Conservation (phyloP, 345 rosid species). For the Salix arbutifolia region DNA sequence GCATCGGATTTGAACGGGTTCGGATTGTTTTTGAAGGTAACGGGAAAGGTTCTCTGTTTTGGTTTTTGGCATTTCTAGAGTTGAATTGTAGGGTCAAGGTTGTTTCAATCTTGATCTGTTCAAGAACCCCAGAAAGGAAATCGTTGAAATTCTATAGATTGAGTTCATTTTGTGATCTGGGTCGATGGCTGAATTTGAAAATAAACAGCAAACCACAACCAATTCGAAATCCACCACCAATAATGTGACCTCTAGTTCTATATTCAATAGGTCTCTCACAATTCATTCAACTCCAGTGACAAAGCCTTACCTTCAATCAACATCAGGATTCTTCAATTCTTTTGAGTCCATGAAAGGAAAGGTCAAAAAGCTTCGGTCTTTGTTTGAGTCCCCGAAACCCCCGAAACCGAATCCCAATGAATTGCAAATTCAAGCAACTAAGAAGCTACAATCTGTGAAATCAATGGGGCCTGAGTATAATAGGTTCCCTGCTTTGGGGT, state of each 20-base stretch:
- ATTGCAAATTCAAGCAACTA: not conserved
- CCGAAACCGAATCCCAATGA: not conserved
- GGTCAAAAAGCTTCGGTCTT: constrained; percentile 57
- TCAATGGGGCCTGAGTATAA: constrained; percentile 21
- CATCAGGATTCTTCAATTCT: constrained; percentile 49
- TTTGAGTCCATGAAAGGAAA: constrained; percentile 64
- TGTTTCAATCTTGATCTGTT: not conserved
- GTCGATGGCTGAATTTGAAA: constrained; percentile 47
- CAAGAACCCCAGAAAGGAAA: not conserved
- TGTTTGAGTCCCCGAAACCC: constrained; percentile 50
- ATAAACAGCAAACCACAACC: constrained; percentile 24
- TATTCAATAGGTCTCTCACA: constrained; percentile 56
- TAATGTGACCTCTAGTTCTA: not conserved
- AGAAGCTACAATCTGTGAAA: constrained; percentile 24
- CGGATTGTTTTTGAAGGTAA: not conserved
- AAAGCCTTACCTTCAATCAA: constrained; percentile 34
- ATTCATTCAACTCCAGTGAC: constrained; percentile 30
- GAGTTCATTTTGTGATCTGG: constrained; percentile 21
- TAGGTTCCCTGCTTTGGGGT: constrained; percentile 23
- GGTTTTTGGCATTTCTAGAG: not conserved
- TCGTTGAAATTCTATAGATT: not conserved
- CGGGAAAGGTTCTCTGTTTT: not conserved
- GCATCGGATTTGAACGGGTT: not conserved
- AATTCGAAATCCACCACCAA: constrained; percentile 29
- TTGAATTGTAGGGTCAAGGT: constrained; percentile 2